These are phyloP conservation scores for Adansonia madagascariensis DNA, from an alignment of 441 rosid species.

Conservation along the genomic window DNA sequence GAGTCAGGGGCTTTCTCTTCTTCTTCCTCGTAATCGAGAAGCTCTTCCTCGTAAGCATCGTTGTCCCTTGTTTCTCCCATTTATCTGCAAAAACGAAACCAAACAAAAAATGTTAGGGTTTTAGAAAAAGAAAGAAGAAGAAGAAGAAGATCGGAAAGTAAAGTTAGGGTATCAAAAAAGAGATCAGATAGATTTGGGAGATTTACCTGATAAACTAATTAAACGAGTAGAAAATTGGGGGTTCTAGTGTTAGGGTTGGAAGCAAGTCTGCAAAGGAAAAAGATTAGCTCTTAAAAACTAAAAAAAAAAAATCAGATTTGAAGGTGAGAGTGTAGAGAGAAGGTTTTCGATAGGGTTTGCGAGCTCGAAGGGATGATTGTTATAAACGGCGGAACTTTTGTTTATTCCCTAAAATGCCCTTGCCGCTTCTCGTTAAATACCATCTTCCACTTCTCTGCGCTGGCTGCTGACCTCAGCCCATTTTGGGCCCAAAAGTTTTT, in stretches of 20 bases:
- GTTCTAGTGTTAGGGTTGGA: slow-evolving; percentile 39
- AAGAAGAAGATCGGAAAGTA: neutral
- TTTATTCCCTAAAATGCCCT: slow-evolving; percentile 32
- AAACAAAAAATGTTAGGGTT: neutral
- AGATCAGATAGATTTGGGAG: neutral
- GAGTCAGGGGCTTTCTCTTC: slow-evolving; percentile 88
- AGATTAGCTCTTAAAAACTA: slow-evolving; percentile 35
- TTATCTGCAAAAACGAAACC: slow-evolving; percentile 29
- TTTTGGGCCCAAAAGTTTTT: neutral
- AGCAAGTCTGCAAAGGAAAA: slow-evolving; percentile 47
- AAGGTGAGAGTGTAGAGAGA: neutral
- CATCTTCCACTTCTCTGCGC: neutral
- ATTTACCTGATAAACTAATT: slow-evolving; percentile 32
- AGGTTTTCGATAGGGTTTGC: slow-evolving; percentile 9
- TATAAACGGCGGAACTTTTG: neutral
- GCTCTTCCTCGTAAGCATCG: slow-evolving; percentile 99
- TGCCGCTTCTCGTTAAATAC: neutral
- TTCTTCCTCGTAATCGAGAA: slow-evolving; percentile 93
- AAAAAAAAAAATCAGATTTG: slow-evolving; percentile 17
- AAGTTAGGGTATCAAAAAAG: too few species aligned
- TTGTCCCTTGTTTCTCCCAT: slow-evolving; percentile 94
- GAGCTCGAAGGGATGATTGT: neutral
- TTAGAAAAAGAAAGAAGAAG: neutral
- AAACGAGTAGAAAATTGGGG: neutral
- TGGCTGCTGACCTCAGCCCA: neutral